Evolutionary conservation across 140 eudicot genomes (phyloP), one percentile per base, ranked within the genome.

Genomic region (Flaveria floridana): DNA sequence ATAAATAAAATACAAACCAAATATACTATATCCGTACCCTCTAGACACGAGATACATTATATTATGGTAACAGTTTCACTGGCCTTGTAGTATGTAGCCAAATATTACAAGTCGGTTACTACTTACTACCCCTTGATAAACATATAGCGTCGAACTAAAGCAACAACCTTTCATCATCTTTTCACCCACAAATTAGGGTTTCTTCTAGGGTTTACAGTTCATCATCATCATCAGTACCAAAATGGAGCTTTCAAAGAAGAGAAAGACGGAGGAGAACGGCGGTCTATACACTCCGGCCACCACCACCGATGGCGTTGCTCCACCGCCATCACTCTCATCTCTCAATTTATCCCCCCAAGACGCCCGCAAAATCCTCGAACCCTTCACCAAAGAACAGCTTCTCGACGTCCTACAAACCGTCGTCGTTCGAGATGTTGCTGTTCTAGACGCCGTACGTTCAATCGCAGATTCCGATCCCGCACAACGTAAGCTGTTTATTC

Each of bases 201-300:
- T 51, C 78, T 76, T 34, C 21, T 50, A 78, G 83, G 86, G 83
- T 74, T 82, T 72, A 67, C 68, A 71, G 73, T 66, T 76, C 65
- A 28, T 37, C 53, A 2, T 48, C 41, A 0, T 2, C 2, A 71
- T 34, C 41, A 50, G 5, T 53, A 10, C 16, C 47, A 46, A 25
- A 16, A 91, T 91, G 97, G 97, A 91, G 76, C 83, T 84, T 41
- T 79, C 88, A 2, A 91, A 91, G 86, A 91, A 88, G 74, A 87
- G 95, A 68, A 91, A 88, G 73, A 74, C 89, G 57, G 97, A 91
- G 50, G 95, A 86, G 44, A 91, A 91, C 81, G 72, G 80, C 71
- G 51, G 8, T 1, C 69, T 71, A 50, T 74, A 80, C 72, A 55
- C 71, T 4, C n/a, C 58, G 64, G 30, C 77, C 63, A 73, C 76